Conservation (phyloP, 495 filamentous ascomycete genomes). For the Talaromyces ruber region DNA sequence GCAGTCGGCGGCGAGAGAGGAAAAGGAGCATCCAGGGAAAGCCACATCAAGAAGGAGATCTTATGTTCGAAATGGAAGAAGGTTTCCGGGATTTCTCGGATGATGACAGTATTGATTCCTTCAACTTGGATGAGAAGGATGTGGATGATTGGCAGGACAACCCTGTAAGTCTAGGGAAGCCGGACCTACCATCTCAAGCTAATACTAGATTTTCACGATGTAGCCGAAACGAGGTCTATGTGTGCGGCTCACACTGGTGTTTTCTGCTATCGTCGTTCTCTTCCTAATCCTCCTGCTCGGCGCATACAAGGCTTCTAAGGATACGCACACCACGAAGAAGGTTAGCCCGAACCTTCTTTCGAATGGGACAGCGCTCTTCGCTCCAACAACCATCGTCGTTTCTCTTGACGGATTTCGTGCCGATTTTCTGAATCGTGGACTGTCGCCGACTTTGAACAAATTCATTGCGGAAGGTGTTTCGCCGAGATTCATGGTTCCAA, state of each 20-base stretch:
- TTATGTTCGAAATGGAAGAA: slow-evolving; percentile 88
- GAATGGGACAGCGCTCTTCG: slow-evolving; percentile 73
- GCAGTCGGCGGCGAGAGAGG: slow-evolving; percentile 31
- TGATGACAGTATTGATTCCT: slow-evolving; percentile 17
- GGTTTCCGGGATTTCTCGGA: slow-evolving; percentile 53
- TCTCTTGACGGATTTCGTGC: slow-evolving; percentile 97
- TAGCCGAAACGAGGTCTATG: background rate
- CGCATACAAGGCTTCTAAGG: slow-evolving; percentile 44
- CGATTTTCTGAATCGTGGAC: slow-evolving; percentile 74
- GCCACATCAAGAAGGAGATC: slow-evolving; percentile 55
- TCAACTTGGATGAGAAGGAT: slow-evolving; percentile 28
- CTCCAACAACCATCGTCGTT: slow-evolving; percentile 86
- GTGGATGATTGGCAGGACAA: slow-evolving; percentile 2
- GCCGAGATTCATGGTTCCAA: slow-evolving; percentile 81
- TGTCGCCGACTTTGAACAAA: slow-evolving; percentile 74
- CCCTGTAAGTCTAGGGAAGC: background rate
- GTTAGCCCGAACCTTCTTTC: slow-evolving; percentile 15
- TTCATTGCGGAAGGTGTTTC: slow-evolving; percentile 81
- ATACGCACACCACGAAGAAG: slow-evolving; percentile 21
- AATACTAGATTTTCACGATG: background rate
- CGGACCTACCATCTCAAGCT: background rate
- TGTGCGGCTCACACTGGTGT: slow-evolving; percentile 18
- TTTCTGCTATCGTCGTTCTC: slow-evolving; percentile 33
- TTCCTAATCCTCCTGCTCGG: slow-evolving; percentile 45
- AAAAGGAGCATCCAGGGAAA: slow-evolving; percentile 18